Conservation (phyloP, 2,329 filamentous ascomycete species). For the Penicillium sp. region DNA sequence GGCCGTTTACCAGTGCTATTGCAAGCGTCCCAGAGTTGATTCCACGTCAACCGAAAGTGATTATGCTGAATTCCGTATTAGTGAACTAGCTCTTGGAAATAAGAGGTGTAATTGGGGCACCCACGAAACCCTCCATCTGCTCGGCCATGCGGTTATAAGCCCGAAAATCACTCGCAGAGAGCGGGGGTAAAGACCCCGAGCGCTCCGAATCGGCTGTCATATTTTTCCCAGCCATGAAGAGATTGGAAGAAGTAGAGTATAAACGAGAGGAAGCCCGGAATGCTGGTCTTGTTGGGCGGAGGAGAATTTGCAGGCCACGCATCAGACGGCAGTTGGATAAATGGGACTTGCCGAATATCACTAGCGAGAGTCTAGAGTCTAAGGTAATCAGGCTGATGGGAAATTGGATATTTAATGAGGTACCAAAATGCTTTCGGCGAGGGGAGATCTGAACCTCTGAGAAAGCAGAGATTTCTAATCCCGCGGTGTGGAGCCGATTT, state of each 20-base stretch:
- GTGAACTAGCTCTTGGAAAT: background rate
- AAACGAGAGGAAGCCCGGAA: conserved; percentile 11
- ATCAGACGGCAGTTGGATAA: conserved; percentile 23
- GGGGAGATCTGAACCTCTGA: conserved; percentile 8
- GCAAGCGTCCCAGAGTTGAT: conserved; percentile 69
- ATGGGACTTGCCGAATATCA: conserved; percentile 20
- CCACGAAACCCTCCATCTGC: conserved; percentile 73
- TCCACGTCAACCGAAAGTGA: conserved; percentile 77
- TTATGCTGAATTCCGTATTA: conserved; percentile 66
- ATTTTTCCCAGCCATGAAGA: conserved; percentile 12
- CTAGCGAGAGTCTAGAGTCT: background rate
- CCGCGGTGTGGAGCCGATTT: conserved; percentile 3
- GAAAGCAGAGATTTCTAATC: conserved; percentile 26
- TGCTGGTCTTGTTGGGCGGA: conserved; percentile 9
- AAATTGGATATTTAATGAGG: background rate
- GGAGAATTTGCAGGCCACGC: conserved; percentile 12
- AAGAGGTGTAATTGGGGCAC: conserved; percentile 26
- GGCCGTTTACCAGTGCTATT: conserved; percentile 60
- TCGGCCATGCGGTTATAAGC: conserved; percentile 75
- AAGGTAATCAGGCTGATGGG: background rate
- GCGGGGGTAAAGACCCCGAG: conserved; percentile 57
- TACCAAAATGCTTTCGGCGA: background rate
- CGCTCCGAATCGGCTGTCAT: background rate
- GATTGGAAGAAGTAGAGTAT: background rate
- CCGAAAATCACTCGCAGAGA: conserved; percentile 69